Conservation (phyloP, 2,329 filamentous ascomycete genomes). For the Pestalotiopsis sp. region DNA sequence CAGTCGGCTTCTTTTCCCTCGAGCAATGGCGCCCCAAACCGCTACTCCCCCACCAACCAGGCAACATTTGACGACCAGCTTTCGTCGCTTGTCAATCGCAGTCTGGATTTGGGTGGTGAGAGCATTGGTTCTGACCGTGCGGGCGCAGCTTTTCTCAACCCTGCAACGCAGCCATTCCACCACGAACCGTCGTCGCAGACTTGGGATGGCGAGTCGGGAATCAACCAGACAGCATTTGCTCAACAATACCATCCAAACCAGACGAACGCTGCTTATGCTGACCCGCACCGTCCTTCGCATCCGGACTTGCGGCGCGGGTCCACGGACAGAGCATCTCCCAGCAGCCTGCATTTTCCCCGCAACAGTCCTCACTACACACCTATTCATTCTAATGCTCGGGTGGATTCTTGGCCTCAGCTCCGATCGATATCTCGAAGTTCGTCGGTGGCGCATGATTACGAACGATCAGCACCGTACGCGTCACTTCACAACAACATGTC, state of each 20-base stretch:
- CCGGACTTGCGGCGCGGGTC: conserved; percentile 35
- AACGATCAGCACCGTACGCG: conserved; percentile 33
- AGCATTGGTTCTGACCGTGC: conserved; percentile 17
- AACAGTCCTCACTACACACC: conserved; percentile 32
- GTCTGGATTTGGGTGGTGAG: conserved; percentile 33
- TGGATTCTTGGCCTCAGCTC: conserved; percentile 36
- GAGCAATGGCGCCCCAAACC: conserved; percentile 32
- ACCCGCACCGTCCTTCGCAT: conserved; percentile 24
- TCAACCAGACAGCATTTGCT: conserved; percentile 17
- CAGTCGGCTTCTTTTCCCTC: conserved; percentile 48
- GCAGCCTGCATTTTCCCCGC: conserved; percentile 29
- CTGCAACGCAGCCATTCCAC: conserved; percentile 39
- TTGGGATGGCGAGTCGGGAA: conserved; percentile 39
- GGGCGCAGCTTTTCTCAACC: conserved; percentile 17
- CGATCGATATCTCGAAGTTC: conserved; percentile 36
- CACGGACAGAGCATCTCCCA: conserved; percentile 39
- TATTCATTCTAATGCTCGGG: conserved; percentile 19
- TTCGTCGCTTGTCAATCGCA: conserved; percentile 32
- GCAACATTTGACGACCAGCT: conserved; percentile 37
- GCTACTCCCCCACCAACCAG: background rate
- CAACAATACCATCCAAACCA: conserved; percentile 19
- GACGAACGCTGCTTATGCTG: conserved; percentile 32
- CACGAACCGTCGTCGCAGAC: conserved; percentile 47
- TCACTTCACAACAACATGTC: conserved; percentile 27
- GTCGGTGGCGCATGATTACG: conserved; percentile 34